Conservation (phyloP, 2,329 filamentous ascomycete genomes). For the Aspergillus sp. region DNA sequence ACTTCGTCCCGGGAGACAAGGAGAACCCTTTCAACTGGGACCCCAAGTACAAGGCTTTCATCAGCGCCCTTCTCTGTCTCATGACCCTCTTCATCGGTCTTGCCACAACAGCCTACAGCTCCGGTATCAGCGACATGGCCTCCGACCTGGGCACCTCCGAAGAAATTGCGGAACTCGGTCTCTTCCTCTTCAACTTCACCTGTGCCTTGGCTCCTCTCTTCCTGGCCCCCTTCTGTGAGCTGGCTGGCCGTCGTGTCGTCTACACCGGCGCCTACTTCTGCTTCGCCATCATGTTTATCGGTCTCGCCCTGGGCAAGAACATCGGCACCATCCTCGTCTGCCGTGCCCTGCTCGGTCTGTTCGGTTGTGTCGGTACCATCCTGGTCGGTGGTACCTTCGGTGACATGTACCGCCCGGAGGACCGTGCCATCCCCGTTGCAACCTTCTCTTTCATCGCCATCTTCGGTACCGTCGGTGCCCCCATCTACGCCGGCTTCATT, state of each 20-base stretch:
- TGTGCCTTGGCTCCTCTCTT: conserved; percentile 52
- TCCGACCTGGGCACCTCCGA: conserved; percentile 46
- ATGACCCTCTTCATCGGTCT: conserved; percentile 59
- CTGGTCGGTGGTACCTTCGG: conserved; percentile 54
- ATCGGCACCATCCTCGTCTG: conserved; percentile 53
- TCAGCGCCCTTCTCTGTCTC: conserved; percentile 51
- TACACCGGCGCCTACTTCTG: conserved; percentile 50
- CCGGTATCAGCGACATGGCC: conserved; percentile 51
- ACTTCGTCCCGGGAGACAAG: conserved; percentile 49
- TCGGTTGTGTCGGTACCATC: conserved; percentile 54
- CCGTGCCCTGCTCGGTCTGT: conserved; percentile 51
- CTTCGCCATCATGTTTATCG: conserved; percentile 53
- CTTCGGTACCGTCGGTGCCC: conserved; percentile 55
- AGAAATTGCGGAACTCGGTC: conserved; percentile 51
- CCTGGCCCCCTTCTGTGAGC: conserved; percentile 53
- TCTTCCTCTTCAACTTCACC: conserved; percentile 54
- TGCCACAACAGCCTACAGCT: conserved; percentile 56
- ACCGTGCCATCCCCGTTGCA: conserved; percentile 51
- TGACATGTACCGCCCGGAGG: conserved; percentile 51
- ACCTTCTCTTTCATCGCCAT: conserved; percentile 54
- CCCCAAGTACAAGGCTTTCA: conserved; percentile 46
- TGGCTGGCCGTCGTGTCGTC: conserved; percentile 51
- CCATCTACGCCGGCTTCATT: conserved; percentile 58
- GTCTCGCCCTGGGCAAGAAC: conserved; percentile 50
- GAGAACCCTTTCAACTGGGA: conserved; percentile 58